Percentiles rank a stretch among this genome's conserved stretches.
These are phyloP conservation scores for Helenozyma rhizophorensis DNA, from an alignment of 805 yeast species.

Conservation along the genomic window DNA sequence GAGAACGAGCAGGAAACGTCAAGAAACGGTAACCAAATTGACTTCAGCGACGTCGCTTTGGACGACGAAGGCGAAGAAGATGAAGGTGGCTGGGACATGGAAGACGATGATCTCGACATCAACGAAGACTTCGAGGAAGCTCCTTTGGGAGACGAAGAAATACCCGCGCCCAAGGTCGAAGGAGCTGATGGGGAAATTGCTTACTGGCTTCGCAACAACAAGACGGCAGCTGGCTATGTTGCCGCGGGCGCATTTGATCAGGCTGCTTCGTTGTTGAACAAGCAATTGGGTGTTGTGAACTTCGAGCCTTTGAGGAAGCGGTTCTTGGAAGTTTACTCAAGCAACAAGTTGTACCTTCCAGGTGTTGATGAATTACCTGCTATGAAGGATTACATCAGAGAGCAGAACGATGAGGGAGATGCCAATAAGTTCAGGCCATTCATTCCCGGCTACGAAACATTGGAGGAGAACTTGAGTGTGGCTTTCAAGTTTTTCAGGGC, in stretches of 20 bases:
- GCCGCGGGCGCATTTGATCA: slow-evolving; percentile 97
- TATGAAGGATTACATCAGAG: slow-evolving; percentile 62
- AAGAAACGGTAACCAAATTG: slow-evolving; percentile 11
- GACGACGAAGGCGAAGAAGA: slow-evolving; percentile 46
- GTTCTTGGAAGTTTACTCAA: slow-evolving; percentile 78
- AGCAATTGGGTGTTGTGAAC: slow-evolving; percentile 81
- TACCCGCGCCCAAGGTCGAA: slow-evolving; percentile 4
- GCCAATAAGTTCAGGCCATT: slow-evolving; percentile 49
- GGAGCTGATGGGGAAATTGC: slow-evolving; percentile 56
- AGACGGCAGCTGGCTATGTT: slow-evolving; percentile 84
- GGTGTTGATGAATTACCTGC: slow-evolving; percentile 74
- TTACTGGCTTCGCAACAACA: slow-evolving; percentile 83
- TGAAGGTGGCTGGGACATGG: slow-evolving; percentile 77
- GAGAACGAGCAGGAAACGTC: not conserved
- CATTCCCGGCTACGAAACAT: slow-evolving; percentile 66
- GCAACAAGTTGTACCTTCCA: slow-evolving; percentile 71
- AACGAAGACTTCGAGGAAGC: slow-evolving; percentile 32
- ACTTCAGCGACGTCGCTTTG: slow-evolving; percentile 10
- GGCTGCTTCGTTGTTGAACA: slow-evolving; percentile 87
- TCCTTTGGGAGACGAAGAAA: slow-evolving; percentile 13
- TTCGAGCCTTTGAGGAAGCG: slow-evolving; percentile 85
- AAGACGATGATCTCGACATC: slow-evolving; percentile 73
- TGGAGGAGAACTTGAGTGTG: slow-evolving; percentile 57
- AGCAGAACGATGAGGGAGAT: slow-evolving; percentile 56
- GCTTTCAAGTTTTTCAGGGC: slow-evolving; percentile 83